These are phyloP conservation scores for Candida smagusa DNA, from an alignment of 1,139 yeast genomes.

Conservation along the genomic window DNA sequence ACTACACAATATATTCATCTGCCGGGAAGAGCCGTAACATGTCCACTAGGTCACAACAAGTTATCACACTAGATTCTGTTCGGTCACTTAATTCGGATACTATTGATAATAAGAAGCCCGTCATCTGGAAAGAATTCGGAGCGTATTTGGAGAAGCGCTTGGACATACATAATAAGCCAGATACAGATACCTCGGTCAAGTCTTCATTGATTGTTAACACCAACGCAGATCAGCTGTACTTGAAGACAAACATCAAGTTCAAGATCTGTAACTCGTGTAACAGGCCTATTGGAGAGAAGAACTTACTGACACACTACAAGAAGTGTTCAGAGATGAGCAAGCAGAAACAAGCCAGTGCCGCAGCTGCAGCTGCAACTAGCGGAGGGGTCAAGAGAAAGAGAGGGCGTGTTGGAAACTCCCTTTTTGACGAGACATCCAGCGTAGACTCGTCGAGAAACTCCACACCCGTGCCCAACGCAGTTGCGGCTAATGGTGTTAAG, in stretches of 20 bases:
- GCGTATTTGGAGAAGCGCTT: constrained; percentile 50
- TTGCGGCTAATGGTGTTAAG: constrained; percentile 17
- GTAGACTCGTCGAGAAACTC: constrained; percentile 41
- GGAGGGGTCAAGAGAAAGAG: constrained; percentile 27
- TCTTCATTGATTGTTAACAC: constrained; percentile 18
- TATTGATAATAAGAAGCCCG: constrained; percentile 16
- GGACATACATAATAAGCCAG: constrained; percentile 23
- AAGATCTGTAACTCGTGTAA: constrained; percentile 66
- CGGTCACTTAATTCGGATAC: constrained; percentile 18
- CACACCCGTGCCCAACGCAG: constrained; percentile 37
- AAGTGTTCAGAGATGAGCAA: constrained; percentile 47
- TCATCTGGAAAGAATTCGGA: constrained; percentile 63
- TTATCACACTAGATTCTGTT: constrained; percentile 27
- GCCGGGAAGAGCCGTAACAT: constrained; percentile 11
- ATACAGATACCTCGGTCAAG: constrained; percentile 16
- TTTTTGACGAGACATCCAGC: constrained; percentile 38
- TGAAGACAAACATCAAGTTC: constrained; percentile 47
- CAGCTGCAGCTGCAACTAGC: constrained; percentile 10
- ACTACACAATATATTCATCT: not conserved
- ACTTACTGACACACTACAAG: constrained; percentile 43
- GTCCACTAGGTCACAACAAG: constrained; percentile 32
- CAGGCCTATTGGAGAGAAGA: constrained; percentile 56
- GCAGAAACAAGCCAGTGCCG: constrained; percentile 30
- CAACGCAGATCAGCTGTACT: constrained; percentile 35
- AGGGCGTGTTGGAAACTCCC: constrained; percentile 21